Conservation (phyloP, 176 grass and related monocot genomes). For the Luzula sylvatica region DNA sequence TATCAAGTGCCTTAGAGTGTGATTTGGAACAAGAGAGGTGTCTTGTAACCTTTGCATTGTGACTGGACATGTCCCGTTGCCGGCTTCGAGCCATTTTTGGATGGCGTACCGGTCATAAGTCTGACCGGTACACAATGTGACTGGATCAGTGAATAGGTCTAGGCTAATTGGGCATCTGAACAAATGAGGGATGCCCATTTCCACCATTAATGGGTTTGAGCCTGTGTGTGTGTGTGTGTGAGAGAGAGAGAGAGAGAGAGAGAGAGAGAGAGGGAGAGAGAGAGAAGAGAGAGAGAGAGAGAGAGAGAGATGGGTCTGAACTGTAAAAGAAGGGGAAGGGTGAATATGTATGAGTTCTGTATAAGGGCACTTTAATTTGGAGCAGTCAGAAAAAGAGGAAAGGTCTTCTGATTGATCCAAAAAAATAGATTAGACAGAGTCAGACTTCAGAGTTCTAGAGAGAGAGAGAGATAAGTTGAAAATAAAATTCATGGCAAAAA, state of each 20-base stretch:
- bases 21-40: slow-evolving; percentile 68
- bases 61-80: slow-evolving; percentile 85
- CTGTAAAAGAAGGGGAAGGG: slow-evolving; percentile 27
- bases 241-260: not conserved
- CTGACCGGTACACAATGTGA: slow-evolving; percentile 82
- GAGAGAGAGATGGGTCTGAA: not conserved
- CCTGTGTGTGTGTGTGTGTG: not conserved
- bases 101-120: slow-evolving; percentile 83
- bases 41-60: slow-evolving; percentile 83
- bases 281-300: not conserved
- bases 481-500: not conserved
- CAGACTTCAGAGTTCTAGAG: not conserved
- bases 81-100: slow-evolving; percentile 73
- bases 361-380: not conserved
- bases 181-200: slow-evolving; percentile 86
- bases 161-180: slow-evolving; percentile 94
- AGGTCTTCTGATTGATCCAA: slow-evolving; percentile 16
- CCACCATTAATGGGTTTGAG: not conserved
- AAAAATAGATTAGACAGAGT: not conserved
- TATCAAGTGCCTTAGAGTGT: slow-evolving; percentile 77
- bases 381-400: slow-evolving; percentile 22
- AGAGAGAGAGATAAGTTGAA: not conserved
- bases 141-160: slow-evolving; percentile 82
- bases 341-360: not conserved
- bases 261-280: slow-evolving; percentile 22